phyloP scores from a whole-genome alignment of 2,329 filamentous ascomycete genomes.

The Colletotrichum limetticola region DNA sequence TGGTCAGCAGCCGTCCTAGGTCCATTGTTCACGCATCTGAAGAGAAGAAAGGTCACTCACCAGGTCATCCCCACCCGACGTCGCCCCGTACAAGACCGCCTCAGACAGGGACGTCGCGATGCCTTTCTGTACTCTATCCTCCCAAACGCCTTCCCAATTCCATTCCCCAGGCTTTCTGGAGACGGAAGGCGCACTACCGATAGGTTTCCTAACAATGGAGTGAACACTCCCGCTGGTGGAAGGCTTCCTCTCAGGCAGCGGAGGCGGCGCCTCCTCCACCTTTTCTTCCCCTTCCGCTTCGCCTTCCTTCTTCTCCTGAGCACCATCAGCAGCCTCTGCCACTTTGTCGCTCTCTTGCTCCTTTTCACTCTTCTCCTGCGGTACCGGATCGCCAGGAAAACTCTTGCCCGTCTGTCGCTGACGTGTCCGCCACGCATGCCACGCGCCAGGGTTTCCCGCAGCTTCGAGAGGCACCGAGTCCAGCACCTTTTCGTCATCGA shows the following conservation, averaged over 20 bases:
- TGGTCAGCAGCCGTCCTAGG: constrained; percentile 9
- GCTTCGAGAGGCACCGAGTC: constrained; percentile 84
- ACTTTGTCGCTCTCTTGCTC: neutral
- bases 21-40: neutral
- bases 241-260: constrained; percentile 1
- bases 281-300: constrained; percentile 35
- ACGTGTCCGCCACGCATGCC: constrained; percentile 90
- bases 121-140: constrained; percentile 84
- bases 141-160: constrained; percentile 99
- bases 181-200: neutral
- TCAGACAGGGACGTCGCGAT: constrained; percentile 84
- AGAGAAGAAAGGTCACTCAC: constrained; percentile 10
- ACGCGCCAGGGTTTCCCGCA: constrained; percentile 90
- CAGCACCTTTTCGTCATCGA: constrained; percentile 80
- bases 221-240: constrained; percentile 16
- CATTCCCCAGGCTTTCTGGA: constrained; percentile 79
- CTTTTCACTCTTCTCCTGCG: neutral
- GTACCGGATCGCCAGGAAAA: neutral
- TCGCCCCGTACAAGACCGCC: constrained; percentile 77
- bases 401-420: constrained; percentile 32
- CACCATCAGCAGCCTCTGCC: neutral
- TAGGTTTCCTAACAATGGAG: constrained; percentile 33
- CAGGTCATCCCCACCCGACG: constrained; percentile 50
- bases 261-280: constrained; percentile 28
- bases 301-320: neutral